phyloP scores from a whole-genome alignment of 371 early-diverging fungal species.

The Syncephalastrum sp. region DNA sequence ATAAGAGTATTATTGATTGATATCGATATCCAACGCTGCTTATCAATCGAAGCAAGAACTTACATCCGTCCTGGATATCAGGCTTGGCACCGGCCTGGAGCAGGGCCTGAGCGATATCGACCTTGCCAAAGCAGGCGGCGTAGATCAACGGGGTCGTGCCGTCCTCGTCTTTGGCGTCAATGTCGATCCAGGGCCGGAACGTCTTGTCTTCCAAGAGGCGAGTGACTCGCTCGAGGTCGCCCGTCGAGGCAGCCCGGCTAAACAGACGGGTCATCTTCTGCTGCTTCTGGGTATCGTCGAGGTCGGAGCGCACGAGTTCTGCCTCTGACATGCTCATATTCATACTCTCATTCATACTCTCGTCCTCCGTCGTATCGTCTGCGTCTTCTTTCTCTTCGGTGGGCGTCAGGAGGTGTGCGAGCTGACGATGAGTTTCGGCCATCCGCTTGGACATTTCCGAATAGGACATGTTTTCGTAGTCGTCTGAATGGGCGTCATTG shows the following conservation, averaged over 20 bases:
- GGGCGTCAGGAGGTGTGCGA: slow-evolving; percentile 15
- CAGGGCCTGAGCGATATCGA: slow-evolving; percentile 64
- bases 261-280: slow-evolving; percentile 53
- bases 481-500: slow-evolving; percentile 13
- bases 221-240: slow-evolving; percentile 89
- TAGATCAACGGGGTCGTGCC: slow-evolving; percentile 85
- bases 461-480: slow-evolving; percentile 49
- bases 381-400: slow-evolving; percentile 1
- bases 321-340: no score
- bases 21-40: slow-evolving; percentile 3
- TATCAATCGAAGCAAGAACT: slow-evolving; percentile 9
- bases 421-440: slow-evolving; percentile 42
- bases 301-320: slow-evolving; percentile 9
- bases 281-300: slow-evolving; percentile 44
- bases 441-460: slow-evolving; percentile 44
- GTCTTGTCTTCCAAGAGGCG: slow-evolving; percentile 56
- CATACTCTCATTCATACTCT: slow-evolving; percentile 11
- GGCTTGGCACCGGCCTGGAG: slow-evolving; percentile 76
- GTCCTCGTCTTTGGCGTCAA: slow-evolving; percentile 81
- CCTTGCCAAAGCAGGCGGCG: slow-evolving; percentile 88
- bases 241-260: slow-evolving; percentile 72
- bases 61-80: slow-evolving; percentile 72
- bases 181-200: slow-evolving; percentile 58
- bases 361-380: slow-evolving; percentile 7
- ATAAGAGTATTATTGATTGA: background rate